phyloP scores from a whole-genome alignment of 345 rosid species.

The Linum usitatissimum region DNA sequence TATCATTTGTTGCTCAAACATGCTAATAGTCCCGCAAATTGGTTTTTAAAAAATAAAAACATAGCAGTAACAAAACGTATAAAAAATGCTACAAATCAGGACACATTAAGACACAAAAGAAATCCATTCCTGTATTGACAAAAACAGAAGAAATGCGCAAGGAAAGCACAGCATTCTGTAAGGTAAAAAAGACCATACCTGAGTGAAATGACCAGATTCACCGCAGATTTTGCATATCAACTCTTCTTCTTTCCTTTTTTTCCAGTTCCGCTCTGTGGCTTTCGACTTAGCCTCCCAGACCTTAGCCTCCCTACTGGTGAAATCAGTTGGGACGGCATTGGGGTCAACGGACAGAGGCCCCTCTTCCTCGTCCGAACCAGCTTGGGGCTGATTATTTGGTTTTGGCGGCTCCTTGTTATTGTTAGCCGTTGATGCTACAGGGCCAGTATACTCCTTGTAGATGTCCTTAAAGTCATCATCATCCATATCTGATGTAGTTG shows the following conservation, averaged over 20 bases:
- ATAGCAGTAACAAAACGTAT: background rate
- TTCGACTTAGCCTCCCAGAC: slow-evolving; percentile 99
- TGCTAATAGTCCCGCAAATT: background rate
- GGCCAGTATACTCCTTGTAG: slow-evolving; percentile 96
- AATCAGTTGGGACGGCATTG: slow-evolving; percentile 94
- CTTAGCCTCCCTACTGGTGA: slow-evolving; percentile 96
- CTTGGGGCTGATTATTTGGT: slow-evolving; percentile 41
- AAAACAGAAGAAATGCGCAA: too few relatives aligned
- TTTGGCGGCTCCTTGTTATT: slow-evolving; percentile 41
- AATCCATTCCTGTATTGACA: background rate
- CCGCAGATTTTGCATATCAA: slow-evolving; percentile 97
- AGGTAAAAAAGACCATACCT: slow-evolving; percentile 32
- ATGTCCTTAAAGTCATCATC: slow-evolving; percentile 93
- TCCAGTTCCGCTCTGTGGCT: slow-evolving; percentile 98
- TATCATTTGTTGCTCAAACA: background rate
- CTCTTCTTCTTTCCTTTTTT: slow-evolving; percentile 97
- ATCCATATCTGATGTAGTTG: slow-evolving; percentile 59
- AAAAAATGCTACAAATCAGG: background rate
- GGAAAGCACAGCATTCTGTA: background rate
- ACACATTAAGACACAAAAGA: background rate
- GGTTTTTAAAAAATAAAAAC: background rate
- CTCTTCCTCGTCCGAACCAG: slow-evolving; percentile 64
- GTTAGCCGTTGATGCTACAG: slow-evolving; percentile 30
- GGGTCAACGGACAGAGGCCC: slow-evolving; percentile 53
- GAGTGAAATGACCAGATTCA: slow-evolving; percentile 96